Evolutionary conservation across 2,329 filamentous ascomycete species (phyloP).

Genomic region (Cladosporium sphaerospermum): DNA sequence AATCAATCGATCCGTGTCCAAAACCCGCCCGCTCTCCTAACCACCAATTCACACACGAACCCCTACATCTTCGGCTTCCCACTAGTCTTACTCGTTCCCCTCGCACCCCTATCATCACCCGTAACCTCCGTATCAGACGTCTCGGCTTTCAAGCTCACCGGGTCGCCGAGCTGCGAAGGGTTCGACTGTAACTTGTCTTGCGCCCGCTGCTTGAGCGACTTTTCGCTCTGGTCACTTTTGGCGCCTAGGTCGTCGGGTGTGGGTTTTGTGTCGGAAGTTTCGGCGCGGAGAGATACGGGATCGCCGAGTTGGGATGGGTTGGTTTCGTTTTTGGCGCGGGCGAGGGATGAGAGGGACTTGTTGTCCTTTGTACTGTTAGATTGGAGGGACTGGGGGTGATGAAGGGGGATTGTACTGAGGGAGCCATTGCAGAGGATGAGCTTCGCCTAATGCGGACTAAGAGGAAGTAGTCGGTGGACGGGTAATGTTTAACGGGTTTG

Average conservation of each 20-base stretch:
- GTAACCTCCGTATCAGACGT: constrained; percentile 26
- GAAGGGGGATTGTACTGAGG: neutral
- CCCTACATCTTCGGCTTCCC: constrained; percentile 29
- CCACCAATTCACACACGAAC: neutral
- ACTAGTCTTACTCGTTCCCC: constrained; percentile 18
- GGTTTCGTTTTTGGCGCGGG: constrained; percentile 5
- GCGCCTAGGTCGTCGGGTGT: constrained; percentile 20
- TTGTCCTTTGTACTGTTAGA: constrained; percentile 6
- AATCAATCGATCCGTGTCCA: neutral
- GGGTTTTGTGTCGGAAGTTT: constrained; percentile 27
- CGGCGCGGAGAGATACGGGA: constrained; percentile 31
- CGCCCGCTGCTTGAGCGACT: constrained; percentile 22
- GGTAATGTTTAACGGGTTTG: too few relatives aligned
- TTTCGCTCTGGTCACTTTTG: constrained; percentile 7
- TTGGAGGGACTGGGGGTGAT: neutral
- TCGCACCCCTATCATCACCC: constrained; percentile 27
- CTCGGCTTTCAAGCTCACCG: constrained; percentile 26
- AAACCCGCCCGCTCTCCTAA: neutral
- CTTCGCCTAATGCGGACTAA: too few relatives aligned
- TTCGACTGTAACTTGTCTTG: constrained; percentile 24
- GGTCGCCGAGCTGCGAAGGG: constrained; percentile 23
- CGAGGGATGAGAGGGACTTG: constrained; percentile 19
- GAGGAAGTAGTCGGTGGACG: too few relatives aligned
- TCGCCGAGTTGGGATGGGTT: constrained; percentile 32
- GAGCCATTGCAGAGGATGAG: neutral